These are phyloP conservation scores for Aspergillus bertholletiae DNA, from an alignment of 495 filamentous ascomycete species.

Conservation along the genomic window DNA sequence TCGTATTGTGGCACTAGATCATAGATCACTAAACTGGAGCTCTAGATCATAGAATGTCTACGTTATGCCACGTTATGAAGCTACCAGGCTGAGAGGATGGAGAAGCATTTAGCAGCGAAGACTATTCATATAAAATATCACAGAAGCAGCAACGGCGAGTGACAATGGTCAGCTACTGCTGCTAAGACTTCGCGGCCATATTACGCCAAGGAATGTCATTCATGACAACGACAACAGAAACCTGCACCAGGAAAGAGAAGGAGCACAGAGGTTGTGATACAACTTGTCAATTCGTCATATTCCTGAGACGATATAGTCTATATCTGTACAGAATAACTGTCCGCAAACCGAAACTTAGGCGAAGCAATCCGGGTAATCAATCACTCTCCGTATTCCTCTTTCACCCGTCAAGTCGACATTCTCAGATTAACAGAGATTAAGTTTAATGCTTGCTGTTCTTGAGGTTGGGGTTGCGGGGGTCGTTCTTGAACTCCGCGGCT, in stretches of 20 bases:
- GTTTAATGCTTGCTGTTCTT: conserved; percentile 54
- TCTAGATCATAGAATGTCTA: too few species aligned
- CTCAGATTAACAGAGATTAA: conserved; percentile 3
- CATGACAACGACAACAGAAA: background rate
- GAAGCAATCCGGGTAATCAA: conserved; percentile 20
- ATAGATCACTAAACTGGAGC: too few species aligned
- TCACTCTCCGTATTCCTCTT: conserved; percentile 12
- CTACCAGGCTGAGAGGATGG: too few species aligned
- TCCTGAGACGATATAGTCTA: conserved; percentile 39
- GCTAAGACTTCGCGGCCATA: background rate
- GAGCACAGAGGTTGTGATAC: conserved; percentile 30
- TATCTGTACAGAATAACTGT: conserved; percentile 42
- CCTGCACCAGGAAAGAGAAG: background rate
- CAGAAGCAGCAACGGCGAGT: background rate
- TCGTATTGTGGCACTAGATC: too few species aligned
- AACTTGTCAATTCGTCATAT: conserved; percentile 45
- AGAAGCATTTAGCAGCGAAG: too few species aligned
- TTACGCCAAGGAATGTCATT: background rate
- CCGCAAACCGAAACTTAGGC: conserved; percentile 27
- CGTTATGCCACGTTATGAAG: too few species aligned
- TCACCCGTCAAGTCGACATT: conserved; percentile 8
- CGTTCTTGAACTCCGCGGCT: conserved; percentile 94
- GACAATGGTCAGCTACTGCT: background rate
- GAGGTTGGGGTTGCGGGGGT: conserved; percentile 80
- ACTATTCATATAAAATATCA: background rate